Conservation (phyloP, 768 basidiomycete species). For the Panus rudis region DNA sequence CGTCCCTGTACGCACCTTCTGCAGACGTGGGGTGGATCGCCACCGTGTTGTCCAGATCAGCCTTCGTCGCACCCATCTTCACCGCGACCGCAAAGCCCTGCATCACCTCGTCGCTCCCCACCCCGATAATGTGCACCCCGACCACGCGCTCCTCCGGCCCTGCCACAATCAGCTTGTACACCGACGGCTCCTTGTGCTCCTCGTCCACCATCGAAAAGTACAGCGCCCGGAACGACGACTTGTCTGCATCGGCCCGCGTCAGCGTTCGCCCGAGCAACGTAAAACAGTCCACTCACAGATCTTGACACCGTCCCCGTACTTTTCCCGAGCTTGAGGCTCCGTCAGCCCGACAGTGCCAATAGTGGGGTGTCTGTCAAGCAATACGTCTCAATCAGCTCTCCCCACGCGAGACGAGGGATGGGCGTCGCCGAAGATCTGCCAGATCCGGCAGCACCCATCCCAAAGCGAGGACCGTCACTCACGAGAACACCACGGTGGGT, state of each 20-base stretch:
- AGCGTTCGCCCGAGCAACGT: background rate
- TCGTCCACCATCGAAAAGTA: constrained; percentile 92
- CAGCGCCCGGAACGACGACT: constrained; percentile 72
- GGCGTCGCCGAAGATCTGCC: background rate
- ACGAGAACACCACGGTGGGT: constrained; percentile 96
- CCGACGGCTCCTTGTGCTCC: constrained; percentile 88
- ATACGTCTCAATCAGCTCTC: constrained; percentile 7
- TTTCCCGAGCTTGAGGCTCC: constrained; percentile 81
- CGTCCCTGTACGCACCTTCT: constrained; percentile 50
- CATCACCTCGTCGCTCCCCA: constrained; percentile 88
- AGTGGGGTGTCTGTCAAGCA: constrained; percentile 71
- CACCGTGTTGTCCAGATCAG: constrained; percentile 80
- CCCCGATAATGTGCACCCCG: constrained; percentile 90
- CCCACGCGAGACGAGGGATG: constrained; percentile 3
- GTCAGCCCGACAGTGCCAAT: constrained; percentile 95
- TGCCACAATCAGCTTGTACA: constrained; percentile 85
- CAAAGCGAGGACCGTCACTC: constrained; percentile 26
- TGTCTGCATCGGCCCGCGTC: constrained; percentile 39
- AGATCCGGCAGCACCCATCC: background rate
- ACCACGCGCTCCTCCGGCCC: constrained; percentile 93
- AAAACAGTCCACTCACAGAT: constrained; percentile 56
- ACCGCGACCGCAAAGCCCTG: constrained; percentile 98
- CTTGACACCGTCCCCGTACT: constrained; percentile 85
- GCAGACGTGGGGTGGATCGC: constrained; percentile 89
- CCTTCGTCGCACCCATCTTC: constrained; percentile 88